Evolutionary conservation across 2,329 filamentous ascomycete species (phyloP).

Genomic region (Fusarium tanahbumbuense): DNA sequence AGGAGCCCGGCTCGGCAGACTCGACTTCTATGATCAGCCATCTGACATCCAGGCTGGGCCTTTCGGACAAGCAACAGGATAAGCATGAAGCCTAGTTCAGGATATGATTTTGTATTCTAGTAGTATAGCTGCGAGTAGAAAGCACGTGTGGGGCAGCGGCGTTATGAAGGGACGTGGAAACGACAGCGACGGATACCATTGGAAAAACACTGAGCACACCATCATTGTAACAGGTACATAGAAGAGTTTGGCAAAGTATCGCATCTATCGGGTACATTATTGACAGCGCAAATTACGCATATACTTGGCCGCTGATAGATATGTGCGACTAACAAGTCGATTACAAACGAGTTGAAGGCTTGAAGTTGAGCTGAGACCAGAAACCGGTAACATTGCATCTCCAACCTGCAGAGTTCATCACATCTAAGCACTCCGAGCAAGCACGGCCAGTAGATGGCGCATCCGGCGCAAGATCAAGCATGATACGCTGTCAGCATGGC

Average conservation of each 20-base stretch:
- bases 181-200: constrained; percentile 3
- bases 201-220: constrained; percentile 9
- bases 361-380: not conserved
- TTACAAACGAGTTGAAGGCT: not conserved
- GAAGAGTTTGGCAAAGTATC: not conserved
- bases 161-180: constrained; percentile 8
- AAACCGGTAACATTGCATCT: not conserved
- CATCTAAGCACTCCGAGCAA: not conserved
- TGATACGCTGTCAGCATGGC: constrained; percentile 24
- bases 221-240: constrained; percentile 3
- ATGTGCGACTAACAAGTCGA: not conserved
- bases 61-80: constrained; percentile 27
- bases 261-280: not conserved
- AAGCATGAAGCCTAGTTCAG: not conserved
- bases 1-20: constrained; percentile 20
- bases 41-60: constrained; percentile 39
- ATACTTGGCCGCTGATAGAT: not conserved
- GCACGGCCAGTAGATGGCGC: constrained; percentile 14
- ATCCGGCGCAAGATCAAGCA: not conserved
- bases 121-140: not conserved
- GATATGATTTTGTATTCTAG: not conserved
- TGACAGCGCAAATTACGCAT: not conserved
- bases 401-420: not conserved
- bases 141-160: constrained; percentile 4
- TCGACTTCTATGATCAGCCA: constrained; percentile 39